A percentile compares a stretch with the other conserved stretches of the same genome.
Evolutionary conservation across 306 rosid genomes (phyloP).

Genomic region (Gastrolobium bilobum): DNA sequence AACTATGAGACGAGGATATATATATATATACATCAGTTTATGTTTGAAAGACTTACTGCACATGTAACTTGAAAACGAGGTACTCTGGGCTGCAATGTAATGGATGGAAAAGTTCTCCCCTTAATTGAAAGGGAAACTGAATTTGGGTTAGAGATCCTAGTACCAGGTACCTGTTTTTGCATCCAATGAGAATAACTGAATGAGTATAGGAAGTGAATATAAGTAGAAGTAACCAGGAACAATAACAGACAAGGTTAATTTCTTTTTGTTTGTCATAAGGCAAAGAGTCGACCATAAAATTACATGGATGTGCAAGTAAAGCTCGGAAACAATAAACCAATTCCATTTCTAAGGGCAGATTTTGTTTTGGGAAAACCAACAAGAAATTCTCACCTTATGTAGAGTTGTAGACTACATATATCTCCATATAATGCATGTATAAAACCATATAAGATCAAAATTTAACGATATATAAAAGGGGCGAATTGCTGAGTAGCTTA

Average conservation of each 20-base stretch:
- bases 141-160: conserved; percentile 54
- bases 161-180: conserved; percentile 56
- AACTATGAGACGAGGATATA: not conserved
- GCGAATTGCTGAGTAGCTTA: no score
- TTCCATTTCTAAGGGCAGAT: not conserved
- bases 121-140: conserved; percentile 65
- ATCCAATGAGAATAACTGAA: conserved; percentile 46
- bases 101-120: conserved; percentile 57
- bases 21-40: not conserved
- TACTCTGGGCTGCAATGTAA: conserved; percentile 47
- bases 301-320: not conserved
- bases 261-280: not conserved
- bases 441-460: no score
- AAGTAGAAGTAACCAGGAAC: not conserved
- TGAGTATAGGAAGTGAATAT: not conserved
- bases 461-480: no score
- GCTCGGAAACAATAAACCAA: not conserved
- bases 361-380: no score
- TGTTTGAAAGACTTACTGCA: conserved; percentile 57
- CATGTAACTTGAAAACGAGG: conserved; percentile 65
- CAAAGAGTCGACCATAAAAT: not conserved
- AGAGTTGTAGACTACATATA: no score
- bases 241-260: not conserved
- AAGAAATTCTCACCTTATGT: no score
- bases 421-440: no score